Evolutionary conservation across 495 filamentous ascomycete genomes (phyloP).

Genomic region (Podospora appendiculata): DNA sequence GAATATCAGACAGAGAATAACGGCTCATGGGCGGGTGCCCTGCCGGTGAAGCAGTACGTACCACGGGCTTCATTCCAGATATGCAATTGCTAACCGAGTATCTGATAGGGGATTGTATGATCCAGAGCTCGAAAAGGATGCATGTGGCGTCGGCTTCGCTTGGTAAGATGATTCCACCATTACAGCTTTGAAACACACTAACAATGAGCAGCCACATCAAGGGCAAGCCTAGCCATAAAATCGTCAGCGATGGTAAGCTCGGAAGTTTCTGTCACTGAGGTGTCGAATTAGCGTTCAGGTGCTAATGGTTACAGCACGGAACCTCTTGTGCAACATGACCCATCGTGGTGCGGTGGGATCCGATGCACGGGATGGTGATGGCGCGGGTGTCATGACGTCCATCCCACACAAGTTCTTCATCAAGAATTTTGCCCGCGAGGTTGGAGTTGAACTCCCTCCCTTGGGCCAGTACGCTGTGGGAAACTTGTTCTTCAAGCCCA

Average conservation of each 20-base stretch:
- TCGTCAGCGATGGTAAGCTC: constrained; percentile 91
- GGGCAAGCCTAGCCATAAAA: constrained; percentile 95
- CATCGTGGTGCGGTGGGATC: constrained; percentile 97
- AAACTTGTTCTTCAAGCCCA: constrained; percentile 98
- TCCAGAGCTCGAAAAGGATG: constrained; percentile 95
- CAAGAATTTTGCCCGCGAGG: constrained; percentile 93
- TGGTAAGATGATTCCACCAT: constrained; percentile 55
- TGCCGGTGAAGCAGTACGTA: constrained; percentile 84
- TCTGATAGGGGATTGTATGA: constrained; percentile 74
- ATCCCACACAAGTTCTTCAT: constrained; percentile 98
- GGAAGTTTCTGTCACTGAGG: neutral
- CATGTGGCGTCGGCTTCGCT: constrained; percentile 98
- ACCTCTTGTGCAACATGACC: constrained; percentile 99
- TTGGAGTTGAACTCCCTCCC: constrained; percentile 75
- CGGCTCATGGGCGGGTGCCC: constrained; percentile 87
- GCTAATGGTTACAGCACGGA: constrained; percentile 53
- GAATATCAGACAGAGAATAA: constrained; percentile 84
- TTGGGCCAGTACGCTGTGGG: constrained; percentile 94
- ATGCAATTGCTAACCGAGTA: constrained; percentile 1
- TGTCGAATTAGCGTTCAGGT: neutral
- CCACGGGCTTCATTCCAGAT: neutral
- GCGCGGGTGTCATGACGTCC: constrained; percentile 98
- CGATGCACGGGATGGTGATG: constrained; percentile 94
- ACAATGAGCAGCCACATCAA: constrained; percentile 74
- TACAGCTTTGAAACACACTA: neutral